Evolutionary conservation across 768 basidiomycete genomes (phyloP), one percentile per base, ranked within the genome.

Genomic region (Lentinula guzmanii): DNA sequence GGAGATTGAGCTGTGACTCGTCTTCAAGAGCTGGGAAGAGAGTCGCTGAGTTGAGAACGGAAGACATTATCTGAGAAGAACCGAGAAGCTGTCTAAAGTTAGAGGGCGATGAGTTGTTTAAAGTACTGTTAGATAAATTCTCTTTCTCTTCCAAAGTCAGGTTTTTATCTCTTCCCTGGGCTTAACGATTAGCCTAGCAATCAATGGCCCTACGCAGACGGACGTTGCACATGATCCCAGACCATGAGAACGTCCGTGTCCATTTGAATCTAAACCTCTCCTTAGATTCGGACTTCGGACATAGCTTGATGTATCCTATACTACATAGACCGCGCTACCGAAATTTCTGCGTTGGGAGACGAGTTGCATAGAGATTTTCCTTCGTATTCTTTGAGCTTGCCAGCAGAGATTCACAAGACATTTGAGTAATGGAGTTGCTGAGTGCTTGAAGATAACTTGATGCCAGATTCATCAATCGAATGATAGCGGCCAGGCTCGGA

Each of bases 1-100:
- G 72, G 9, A 76, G 54, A 18, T 68, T 70, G 3, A 76, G 46
- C 34, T 46, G 55, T 15, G 35, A 15, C 28, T 37, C 34, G 35
- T 54, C 41, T 21, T 24, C 39, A 28, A 56, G 39, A 24, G 21
- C 55, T 21, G 55, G 55, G 13, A 33, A 28, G 21, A 43, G 4
- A 9, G 31, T 31, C 18, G 46, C 46, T 24, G 18, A 24, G 2
- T 9, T 48, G 46, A 48, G 21, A 21, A 28, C 7, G 21, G 21
- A 48, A 24, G 46, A 24, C 46, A 48, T 48, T 48, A 18, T 4
- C 42, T 43, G 46, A 21, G 46, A 21, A 18, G 46, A 21, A 11
- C 4, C 16, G 15, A 43, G 16, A 43, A n/a, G 39, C n/a, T 46
- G 45, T 46, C 21, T 24, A 2, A 11, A 21, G 46, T 10, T 48